phyloP scores from a whole-genome alignment of 768 basidiomycete genomes.

The Suillus bovinus region DNA sequence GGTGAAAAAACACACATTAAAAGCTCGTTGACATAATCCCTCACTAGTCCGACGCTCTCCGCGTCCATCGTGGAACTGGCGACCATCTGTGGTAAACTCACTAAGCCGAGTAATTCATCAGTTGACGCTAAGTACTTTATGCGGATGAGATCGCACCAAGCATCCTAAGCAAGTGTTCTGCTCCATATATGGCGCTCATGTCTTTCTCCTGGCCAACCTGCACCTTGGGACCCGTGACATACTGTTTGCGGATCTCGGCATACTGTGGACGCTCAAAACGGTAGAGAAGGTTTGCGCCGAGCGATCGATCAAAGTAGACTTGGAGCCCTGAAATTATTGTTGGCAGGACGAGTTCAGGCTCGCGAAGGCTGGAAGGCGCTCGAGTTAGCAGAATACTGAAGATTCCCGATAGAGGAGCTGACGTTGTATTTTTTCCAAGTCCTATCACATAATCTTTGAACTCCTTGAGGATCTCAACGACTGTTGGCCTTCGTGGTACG shows the following conservation, averaged over 20 bases:
- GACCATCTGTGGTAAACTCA: constrained; percentile 91
- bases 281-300: constrained; percentile 89
- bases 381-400: background rate
- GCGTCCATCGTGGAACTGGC: constrained; percentile 87
- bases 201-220: constrained; percentile 70
- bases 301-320: constrained; percentile 91
- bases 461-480: constrained; percentile 72
- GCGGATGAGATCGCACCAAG: constrained; percentile 60
- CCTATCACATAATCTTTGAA: constrained; percentile 67
- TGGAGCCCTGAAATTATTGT: constrained; percentile 85
- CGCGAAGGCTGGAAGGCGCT: constrained; percentile 51
- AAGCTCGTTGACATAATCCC: constrained; percentile 90
- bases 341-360: constrained; percentile 67
- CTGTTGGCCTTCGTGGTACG: constrained; percentile 78
- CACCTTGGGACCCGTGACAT: constrained; percentile 73
- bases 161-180: constrained; percentile 90
- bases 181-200: constrained; percentile 91
- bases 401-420: constrained; percentile 22
- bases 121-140: constrained; percentile 2
- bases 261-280: constrained; percentile 96
- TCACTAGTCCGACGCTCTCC: constrained; percentile 78
- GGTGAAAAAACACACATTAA: constrained; percentile 55
- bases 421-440: constrained; percentile 49
- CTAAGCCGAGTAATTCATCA: constrained; percentile 41
- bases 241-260: constrained; percentile 69